Percentiles rank a stretch among this genome's conserved stretches.
phyloP scores from a whole-genome alignment of 768 basidiomycete genomes.

The Mycena galericulata region DNA sequence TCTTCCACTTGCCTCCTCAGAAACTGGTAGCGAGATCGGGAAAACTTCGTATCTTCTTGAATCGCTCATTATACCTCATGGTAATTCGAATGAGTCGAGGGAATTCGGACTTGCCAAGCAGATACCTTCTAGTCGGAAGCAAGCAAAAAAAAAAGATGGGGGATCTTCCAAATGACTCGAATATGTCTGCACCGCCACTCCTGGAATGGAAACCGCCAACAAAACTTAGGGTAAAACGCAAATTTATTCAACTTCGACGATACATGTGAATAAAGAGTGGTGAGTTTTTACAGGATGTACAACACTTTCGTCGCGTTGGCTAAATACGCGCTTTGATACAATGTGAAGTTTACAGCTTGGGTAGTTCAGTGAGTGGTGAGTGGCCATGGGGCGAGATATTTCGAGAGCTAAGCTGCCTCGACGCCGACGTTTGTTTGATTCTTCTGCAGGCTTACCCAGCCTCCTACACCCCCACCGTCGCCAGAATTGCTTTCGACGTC shows the following conservation, averaged over 20 bases:
- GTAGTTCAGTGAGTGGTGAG: constrained; percentile 4
- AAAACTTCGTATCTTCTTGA: constrained; percentile 16
- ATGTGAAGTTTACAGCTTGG: constrained; percentile 3
- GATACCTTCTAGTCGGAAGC: too few species aligned
- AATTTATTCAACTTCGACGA: neutral
- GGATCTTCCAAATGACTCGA: constrained; percentile 18
- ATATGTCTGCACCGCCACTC: constrained; percentile 11
- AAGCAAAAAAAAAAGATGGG: too few species aligned
- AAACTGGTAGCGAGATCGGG: constrained; percentile 37
- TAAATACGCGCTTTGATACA: neutral
- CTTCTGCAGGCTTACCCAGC: constrained; percentile 76
- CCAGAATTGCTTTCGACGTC: constrained; percentile 76
- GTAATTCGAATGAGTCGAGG: neutral
- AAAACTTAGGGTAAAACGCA: too few species aligned
- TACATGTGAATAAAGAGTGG: constrained; percentile 15
- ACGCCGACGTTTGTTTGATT: neutral
- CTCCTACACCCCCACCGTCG: constrained; percentile 66
- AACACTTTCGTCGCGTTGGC: neutral
- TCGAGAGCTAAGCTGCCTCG: constrained; percentile 5
- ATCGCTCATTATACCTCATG: neutral
- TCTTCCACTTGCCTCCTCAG: constrained; percentile 16
- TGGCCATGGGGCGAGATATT: neutral
- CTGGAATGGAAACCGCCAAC: neutral
- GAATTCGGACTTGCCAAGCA: too few species aligned
- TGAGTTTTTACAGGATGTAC: constrained; percentile 23